Conservation (phyloP, 208 protist genomes). For the Blastocrithidia nonstop region DNA sequence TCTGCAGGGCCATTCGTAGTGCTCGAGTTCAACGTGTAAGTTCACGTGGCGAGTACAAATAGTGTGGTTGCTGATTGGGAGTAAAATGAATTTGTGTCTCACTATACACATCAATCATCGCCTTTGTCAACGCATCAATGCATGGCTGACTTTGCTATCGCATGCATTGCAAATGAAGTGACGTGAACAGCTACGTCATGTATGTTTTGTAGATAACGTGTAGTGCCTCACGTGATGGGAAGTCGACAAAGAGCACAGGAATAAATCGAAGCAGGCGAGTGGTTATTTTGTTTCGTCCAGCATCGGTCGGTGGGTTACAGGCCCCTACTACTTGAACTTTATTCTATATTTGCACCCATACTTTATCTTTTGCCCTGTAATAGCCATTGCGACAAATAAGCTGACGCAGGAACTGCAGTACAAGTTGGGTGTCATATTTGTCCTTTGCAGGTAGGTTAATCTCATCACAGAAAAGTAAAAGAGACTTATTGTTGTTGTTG, state of each 20-base stretch:
- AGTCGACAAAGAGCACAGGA: constrained; percentile 97
- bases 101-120: constrained; percentile 95
- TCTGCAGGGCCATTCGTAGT: constrained; percentile 88
- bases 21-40: constrained; percentile 96
- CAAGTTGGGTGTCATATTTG: constrained; percentile 96
- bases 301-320: constrained; percentile 98
- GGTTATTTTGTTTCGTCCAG: constrained; percentile 92
- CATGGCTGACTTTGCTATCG: constrained; percentile 32
- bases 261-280: constrained; percentile 94
- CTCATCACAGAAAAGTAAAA: constrained; percentile 99
- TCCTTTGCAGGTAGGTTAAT: constrained; percentile 96
- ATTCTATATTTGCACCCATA: constrained; percentile 89
- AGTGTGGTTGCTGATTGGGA: constrained; percentile 93
- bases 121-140: constrained; percentile 53
- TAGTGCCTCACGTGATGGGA: constrained; percentile 93
- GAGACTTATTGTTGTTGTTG: too few species aligned
- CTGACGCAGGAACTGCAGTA: constrained; percentile 97
- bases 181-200: constrained; percentile 53
- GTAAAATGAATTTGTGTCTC: constrained; percentile 90
- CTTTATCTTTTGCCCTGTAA: constrained; percentile 78
- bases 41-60: constrained; percentile 98
- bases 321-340: constrained; percentile 93
- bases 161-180: constrained; percentile 5
- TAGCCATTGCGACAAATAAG: constrained; percentile 96
- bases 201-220: constrained; percentile 97